Evolutionary conservation across 352 stramenopile genomes (phyloP).

Genomic region (Discostella stelligera): DNA sequence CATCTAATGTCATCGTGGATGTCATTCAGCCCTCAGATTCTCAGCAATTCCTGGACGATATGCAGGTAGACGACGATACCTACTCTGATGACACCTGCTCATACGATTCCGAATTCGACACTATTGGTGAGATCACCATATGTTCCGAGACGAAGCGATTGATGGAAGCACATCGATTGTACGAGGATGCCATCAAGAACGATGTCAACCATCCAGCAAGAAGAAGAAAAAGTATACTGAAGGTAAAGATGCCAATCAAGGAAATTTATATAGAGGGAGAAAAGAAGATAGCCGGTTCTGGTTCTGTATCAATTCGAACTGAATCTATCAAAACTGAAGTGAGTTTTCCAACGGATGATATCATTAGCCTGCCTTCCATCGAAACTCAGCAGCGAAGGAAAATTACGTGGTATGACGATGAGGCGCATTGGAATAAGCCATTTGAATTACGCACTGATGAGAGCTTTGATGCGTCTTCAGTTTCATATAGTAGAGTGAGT

Average conservation of each 20-base stretch:
- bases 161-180: constrained; percentile 23
- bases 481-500: background rate
- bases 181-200: constrained; percentile 7
- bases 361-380: background rate
- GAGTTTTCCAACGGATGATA: background rate
- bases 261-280: too few species aligned
- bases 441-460: constrained; percentile 31
- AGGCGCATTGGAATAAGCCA: constrained; percentile 22
- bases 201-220: constrained; percentile 25
- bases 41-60: background rate
- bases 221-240: constrained; percentile 22
- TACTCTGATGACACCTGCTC: constrained; percentile 7
- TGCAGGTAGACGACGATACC: background rate
- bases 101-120: constrained; percentile 15
- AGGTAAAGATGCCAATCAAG: background rate
- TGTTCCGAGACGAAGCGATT: constrained; percentile 19
- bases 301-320: too few species aligned
- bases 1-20: background rate
- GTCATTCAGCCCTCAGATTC: background rate
- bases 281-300: too few species aligned
- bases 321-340: constrained; percentile 8
- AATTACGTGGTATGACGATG: constrained; percentile 35
- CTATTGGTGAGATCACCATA: constrained; percentile 35
- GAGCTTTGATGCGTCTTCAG: constrained; percentile 19
- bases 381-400: constrained; percentile 13